These are phyloP conservation scores for Hordeum pubiflorum DNA, from an alignment of 202 grass and related monocot genomes.

Conservation along the genomic window DNA sequence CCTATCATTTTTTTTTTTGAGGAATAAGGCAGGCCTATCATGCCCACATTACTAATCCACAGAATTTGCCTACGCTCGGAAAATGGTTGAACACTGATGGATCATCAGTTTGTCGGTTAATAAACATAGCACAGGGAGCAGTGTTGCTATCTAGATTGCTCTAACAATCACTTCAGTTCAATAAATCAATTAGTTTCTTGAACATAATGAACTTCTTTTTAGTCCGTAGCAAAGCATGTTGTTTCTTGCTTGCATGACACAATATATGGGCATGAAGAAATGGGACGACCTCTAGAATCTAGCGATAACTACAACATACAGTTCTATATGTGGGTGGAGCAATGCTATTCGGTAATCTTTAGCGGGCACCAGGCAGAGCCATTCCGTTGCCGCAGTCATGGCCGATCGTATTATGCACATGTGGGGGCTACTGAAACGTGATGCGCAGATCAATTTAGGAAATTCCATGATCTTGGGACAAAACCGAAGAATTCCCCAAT, in stretches of 20 bases:
- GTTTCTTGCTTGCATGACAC: background rate
- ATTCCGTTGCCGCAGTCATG: background rate
- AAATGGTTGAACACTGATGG: background rate
- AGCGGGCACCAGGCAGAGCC: background rate
- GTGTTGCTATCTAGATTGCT: background rate
- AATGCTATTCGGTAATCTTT: background rate
- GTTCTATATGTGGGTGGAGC: background rate
- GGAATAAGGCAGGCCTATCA: background rate
- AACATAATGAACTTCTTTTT: no score
- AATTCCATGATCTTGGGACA: background rate
- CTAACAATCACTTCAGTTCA: no score
- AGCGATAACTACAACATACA: background rate
- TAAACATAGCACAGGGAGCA: background rate
- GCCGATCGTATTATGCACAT: background rate
- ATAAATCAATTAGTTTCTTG: no score
- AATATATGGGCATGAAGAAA: background rate
- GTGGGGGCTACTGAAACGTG: background rate
- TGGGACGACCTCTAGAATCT: no score
- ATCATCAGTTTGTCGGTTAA: background rate
- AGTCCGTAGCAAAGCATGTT: no score
- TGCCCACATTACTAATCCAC: background rate
- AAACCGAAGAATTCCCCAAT: background rate
- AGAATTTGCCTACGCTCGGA: background rate
- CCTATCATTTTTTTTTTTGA: background rate
- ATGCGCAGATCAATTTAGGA: background rate